Evolutionary conservation across 208 protist genomes (phyloP).

Genomic region (Acanthamoeba culbertsoni): DNA sequence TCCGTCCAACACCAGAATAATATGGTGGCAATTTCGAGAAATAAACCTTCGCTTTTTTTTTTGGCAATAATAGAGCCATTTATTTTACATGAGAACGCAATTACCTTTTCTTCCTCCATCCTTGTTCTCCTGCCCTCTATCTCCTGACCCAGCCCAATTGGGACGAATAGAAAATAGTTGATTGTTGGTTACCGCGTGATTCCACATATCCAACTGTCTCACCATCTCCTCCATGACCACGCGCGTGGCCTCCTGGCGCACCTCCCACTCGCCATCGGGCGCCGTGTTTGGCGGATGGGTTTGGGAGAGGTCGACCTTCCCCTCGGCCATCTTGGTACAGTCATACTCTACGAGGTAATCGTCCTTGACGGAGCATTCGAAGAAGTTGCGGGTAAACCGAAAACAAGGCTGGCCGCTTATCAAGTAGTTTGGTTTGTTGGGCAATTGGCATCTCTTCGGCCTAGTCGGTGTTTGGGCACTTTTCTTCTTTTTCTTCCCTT

Average conservation of each 20-base stretch:
- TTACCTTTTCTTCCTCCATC: too few relatives aligned
- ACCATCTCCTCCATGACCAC: not conserved
- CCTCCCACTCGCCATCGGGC: not conserved
- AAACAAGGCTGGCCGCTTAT: not conserved
- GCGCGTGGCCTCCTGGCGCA: not conserved
- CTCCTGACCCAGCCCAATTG: too few relatives aligned
- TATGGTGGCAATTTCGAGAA: too few relatives aligned
- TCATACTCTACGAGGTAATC: not conserved
- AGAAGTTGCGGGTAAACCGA: not conserved
- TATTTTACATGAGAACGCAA: too few relatives aligned
- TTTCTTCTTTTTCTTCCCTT: not conserved
- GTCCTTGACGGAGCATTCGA: conserved; percentile 9
- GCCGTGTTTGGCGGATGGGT: not conserved
- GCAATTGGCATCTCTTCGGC: too few relatives aligned
- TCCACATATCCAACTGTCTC: not conserved
- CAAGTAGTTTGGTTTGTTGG: too few relatives aligned
- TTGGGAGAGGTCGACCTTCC: too few relatives aligned
- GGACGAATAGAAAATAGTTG: too few relatives aligned
- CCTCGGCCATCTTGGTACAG: not conserved
- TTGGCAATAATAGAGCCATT: too few relatives aligned
- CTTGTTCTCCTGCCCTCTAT: too few relatives aligned
- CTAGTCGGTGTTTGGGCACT: not conserved
- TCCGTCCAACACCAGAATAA: too few relatives aligned
- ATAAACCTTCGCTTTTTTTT: too few relatives aligned
- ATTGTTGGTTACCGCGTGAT: not conserved